A percentile compares a stretch with the other conserved stretches of the same genome.
Conservation (phyloP, 768 basidiomycete genomes). For the Boletus fagicola region DNA sequence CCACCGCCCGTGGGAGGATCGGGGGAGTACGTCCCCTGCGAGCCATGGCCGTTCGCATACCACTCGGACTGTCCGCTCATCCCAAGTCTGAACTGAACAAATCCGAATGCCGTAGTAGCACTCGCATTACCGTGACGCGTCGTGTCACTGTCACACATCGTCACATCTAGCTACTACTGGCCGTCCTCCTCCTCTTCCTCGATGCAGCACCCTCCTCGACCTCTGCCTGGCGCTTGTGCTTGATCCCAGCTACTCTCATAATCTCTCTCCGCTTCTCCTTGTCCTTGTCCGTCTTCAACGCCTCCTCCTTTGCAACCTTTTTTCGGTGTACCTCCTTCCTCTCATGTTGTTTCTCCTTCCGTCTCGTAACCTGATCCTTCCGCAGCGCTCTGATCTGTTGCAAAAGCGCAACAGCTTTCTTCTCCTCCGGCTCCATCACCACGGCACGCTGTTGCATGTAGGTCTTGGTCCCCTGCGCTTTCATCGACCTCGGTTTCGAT, state of each 20-base stretch:
- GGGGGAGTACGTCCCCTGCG: conserved; percentile 15
- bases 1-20: conserved; percentile 4
- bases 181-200: conserved; percentile 55
- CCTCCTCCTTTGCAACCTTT: conserved; percentile 71
- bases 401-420: conserved; percentile 82
- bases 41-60: conserved; percentile 22
- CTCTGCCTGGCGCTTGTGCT: conserved; percentile 65
- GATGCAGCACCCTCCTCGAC: conserved; percentile 51
- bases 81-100: conserved; percentile 7
- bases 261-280: conserved; percentile 75
- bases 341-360: conserved; percentile 87
- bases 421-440: conserved; percentile 93
- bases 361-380: conserved; percentile 78
- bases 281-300: conserved; percentile 59
- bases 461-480: conserved; percentile 69
- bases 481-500: conserved; percentile 84
- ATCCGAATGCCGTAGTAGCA: not conserved
- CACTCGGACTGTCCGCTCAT: conserved; percentile 30
- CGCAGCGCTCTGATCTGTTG: conserved; percentile 92
- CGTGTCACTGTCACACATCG: conserved; percentile 19
- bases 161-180: not conserved
- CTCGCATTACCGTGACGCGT: conserved; percentile 15
- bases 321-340: conserved; percentile 65
- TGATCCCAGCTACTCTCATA: conserved; percentile 71
- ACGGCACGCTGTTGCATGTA: conserved; percentile 95